phyloP scores from a whole-genome alignment of 306 rosid species.

The Begonia loranthoides region DNA sequence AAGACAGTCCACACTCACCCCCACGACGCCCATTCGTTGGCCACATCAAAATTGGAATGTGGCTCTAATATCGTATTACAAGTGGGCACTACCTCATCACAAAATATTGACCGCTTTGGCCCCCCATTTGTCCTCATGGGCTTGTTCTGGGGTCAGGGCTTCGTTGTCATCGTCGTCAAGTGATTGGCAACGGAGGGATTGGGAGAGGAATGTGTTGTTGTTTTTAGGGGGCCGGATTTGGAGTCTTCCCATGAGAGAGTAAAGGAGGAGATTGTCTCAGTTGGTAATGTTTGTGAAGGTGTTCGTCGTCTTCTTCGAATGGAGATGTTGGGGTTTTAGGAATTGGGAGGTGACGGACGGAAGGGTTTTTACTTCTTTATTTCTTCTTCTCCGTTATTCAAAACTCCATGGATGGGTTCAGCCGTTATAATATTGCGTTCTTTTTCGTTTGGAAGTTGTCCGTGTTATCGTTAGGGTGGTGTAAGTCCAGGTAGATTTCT shows the following conservation, averaged over 20 bases:
- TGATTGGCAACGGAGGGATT: constrained; percentile 39
- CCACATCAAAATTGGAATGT: too few relatives aligned
- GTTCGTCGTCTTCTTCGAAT: constrained; percentile 20
- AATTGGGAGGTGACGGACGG: background rate
- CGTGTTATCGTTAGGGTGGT: too few relatives aligned
- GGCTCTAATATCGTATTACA: too few relatives aligned
- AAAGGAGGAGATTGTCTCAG: constrained; percentile 52
- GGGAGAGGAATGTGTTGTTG: constrained; percentile 25
- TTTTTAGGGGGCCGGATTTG: constrained; percentile 34
- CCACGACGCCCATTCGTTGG: too few relatives aligned
- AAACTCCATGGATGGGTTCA: too few relatives aligned
- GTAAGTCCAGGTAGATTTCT: too few relatives aligned
- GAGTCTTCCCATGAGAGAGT: constrained; percentile 56
- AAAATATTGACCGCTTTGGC: too few relatives aligned
- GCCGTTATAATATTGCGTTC: too few relatives aligned
- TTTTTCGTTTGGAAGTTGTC: too few relatives aligned
- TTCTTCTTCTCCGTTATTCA: too few relatives aligned
- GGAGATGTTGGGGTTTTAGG: constrained; percentile 10
- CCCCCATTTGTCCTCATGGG: constrained; percentile 38
- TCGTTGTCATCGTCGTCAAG: constrained; percentile 24
- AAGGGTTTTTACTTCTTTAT: background rate
- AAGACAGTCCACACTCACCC: too few relatives aligned
- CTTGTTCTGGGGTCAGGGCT: constrained; percentile 27
- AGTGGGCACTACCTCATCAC: too few relatives aligned
- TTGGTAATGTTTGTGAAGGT: constrained; percentile 29